Conservation (phyloP, 306 rosid genomes). For the Malus fusca region DNA sequence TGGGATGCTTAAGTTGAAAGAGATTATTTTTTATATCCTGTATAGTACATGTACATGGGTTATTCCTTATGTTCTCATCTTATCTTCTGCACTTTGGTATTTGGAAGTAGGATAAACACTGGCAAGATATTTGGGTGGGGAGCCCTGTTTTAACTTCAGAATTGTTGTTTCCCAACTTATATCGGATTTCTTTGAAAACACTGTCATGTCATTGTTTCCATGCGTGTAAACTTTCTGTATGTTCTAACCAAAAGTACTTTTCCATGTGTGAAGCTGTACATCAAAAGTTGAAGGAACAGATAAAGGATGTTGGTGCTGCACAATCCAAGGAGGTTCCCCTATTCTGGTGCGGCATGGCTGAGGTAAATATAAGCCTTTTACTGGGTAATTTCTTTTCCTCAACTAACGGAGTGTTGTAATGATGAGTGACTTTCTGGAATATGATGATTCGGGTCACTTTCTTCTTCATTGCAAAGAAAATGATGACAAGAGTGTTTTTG, state of each 20-base stretch:
- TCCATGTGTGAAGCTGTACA: conserved; percentile 44
- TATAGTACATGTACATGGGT: neutral
- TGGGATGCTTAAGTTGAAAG: neutral
- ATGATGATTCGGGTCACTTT: neutral
- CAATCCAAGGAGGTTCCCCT: conserved; percentile 70
- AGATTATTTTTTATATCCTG: neutral
- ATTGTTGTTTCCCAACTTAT: neutral
- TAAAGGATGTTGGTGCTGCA: conserved; percentile 57
- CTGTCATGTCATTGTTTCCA: neutral
- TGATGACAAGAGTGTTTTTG: neutral
- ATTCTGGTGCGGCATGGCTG: conserved; percentile 88
- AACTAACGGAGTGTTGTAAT: neutral
- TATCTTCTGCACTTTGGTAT: neutral
- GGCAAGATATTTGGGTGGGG: neutral
- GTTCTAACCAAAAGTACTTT: neutral
- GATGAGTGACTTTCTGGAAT: neutral
- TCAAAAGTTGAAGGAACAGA: conserved; percentile 52
- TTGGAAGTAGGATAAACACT: neutral
- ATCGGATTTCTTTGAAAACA: neutral
- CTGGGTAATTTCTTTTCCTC: neutral
- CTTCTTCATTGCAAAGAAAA: neutral
- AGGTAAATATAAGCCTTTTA: conserved; percentile 40
- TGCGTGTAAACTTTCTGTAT: neutral
- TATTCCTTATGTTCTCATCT: neutral
- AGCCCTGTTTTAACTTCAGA: neutral